Base-by-base conservation (phyloP, 345 rosid genomes). In the Erysimum cheiranthoides region DNA sequence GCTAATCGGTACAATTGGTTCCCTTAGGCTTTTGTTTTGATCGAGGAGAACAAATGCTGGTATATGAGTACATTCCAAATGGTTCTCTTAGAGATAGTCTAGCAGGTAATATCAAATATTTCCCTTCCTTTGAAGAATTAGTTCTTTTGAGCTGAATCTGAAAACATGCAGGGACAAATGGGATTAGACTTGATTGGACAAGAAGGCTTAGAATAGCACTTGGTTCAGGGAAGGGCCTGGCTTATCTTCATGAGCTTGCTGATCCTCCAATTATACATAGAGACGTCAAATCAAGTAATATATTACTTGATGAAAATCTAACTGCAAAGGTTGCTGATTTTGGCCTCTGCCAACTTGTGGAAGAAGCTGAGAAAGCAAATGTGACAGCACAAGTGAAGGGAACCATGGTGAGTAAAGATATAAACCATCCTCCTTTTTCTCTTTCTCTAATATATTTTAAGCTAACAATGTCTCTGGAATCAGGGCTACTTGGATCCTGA, bases 261-360 rank as follows among this genome's bases (percentile, higher is more conserved):
- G 46, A 87, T 71, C 97, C 96, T 79, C 96, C 96, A 9, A 92
- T 92, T 34, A 92, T 92, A 66, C 97, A 92, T 18, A 82, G 92
- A 76, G 97, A 92, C 82, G 61, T 92, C 36, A 92, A 92, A 78
- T 81, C 97, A 30, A 82, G 77, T 38, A 92, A 92, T 82, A 87
- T 92, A 69, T 63, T 92, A 67, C 73, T 92, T 17, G 92, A 92
- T 43, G 90, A 88, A 38, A 7, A 34, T 28, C 17, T 54, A 7
- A 31, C 60, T 1, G 60, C 60, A 54, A 54, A 30, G 10, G 60
- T 54, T 12, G 60, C 60, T 13, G 60, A 54, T 13, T 54, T 54
- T 28, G 60, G 60, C 11, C 38, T 54, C 18, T 54, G 38, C 10
- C 32, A 54, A 30, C 60, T 54, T 13, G 38, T 54, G 36, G 60